phyloP scores from a whole-genome alignment of 1,139 yeast genomes.

The Geotrichum reessii region DNA sequence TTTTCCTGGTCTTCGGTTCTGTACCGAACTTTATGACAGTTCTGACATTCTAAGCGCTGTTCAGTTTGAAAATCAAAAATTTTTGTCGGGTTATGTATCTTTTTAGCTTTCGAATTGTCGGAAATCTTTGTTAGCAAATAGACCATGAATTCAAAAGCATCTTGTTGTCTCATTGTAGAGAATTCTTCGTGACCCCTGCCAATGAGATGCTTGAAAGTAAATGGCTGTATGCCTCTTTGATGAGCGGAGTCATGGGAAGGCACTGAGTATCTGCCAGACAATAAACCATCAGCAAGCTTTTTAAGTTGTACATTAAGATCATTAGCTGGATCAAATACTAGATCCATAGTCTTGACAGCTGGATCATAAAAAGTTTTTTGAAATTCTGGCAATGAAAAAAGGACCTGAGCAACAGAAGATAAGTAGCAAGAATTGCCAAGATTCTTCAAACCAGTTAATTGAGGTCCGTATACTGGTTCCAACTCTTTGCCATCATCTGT shows the following conservation, averaged over 20 bases:
- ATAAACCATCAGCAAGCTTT: slow-evolving; percentile 74
- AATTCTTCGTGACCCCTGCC: slow-evolving; percentile 81
- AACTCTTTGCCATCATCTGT: slow-evolving; percentile 64
- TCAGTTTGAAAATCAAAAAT: slow-evolving; percentile 60
- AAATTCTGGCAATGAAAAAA: slow-evolving; percentile 46
- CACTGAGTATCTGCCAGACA: slow-evolving; percentile 66
- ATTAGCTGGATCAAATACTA: slow-evolving; percentile 49
- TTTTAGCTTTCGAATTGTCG: slow-evolving; percentile 30
- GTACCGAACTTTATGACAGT: slow-evolving; percentile 58
- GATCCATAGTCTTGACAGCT: slow-evolving; percentile 7
- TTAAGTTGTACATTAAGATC: slow-evolving; percentile 67
- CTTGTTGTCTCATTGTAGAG: slow-evolving; percentile 84
- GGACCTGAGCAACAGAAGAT: slow-evolving; percentile 71
- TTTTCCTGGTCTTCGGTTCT: slow-evolving; percentile 58
- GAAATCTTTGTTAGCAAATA: slow-evolving; percentile 64
- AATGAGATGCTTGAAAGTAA: slow-evolving; percentile 64
- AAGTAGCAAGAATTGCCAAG: slow-evolving; percentile 91
- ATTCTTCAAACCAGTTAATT: slow-evolving; percentile 75
- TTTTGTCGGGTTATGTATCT: slow-evolving; percentile 43
- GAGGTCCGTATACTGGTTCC: slow-evolving; percentile 60
- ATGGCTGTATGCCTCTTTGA: slow-evolving; percentile 73
- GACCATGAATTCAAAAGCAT: slow-evolving; percentile 82
- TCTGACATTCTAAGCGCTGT: slow-evolving; percentile 57
- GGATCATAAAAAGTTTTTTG: slow-evolving; percentile 28
- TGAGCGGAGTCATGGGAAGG: slow-evolving; percentile 49